phyloP scores from a whole-genome alignment of 2,329 filamentous ascomycete species.

The Penicillium sp. region DNA sequence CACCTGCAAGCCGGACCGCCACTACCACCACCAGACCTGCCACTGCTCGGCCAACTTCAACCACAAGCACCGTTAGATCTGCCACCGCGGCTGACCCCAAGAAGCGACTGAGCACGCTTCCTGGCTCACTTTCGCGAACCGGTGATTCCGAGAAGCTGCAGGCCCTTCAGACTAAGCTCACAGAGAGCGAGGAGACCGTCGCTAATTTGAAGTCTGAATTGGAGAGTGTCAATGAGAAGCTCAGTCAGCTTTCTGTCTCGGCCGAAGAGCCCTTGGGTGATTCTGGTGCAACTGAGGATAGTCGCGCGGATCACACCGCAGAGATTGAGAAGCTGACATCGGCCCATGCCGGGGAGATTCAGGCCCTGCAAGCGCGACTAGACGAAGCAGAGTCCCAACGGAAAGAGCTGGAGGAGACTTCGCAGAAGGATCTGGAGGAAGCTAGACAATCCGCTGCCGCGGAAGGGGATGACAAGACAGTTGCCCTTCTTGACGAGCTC shows the following conservation, averaged over 20 bases:
- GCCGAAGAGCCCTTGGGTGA: constrained; percentile 24
- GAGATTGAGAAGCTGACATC: constrained; percentile 35
- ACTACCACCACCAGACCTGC: constrained; percentile 22
- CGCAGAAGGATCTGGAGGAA: constrained; percentile 39
- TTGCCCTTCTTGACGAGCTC: constrained; percentile 37
- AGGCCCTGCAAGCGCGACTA: constrained; percentile 33
- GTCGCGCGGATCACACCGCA: constrained; percentile 32
- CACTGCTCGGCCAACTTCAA: constrained; percentile 25
- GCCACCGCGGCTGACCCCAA: constrained; percentile 28
- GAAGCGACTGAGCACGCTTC: constrained; percentile 39
- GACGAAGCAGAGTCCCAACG: constrained; percentile 38
- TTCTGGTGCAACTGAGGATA: constrained; percentile 23
- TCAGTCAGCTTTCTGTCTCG: constrained; percentile 31
- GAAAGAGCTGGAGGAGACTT: constrained; percentile 39
- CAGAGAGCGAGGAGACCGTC: constrained; percentile 38
- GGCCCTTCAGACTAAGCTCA: constrained; percentile 35
- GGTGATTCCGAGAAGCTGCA: constrained; percentile 36
- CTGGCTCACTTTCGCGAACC: constrained; percentile 27
- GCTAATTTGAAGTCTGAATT: constrained; percentile 34
- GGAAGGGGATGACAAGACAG: constrained; percentile 36
- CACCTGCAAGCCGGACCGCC: constrained; percentile 26
- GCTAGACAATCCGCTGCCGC: constrained; percentile 37
- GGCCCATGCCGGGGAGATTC: constrained; percentile 34
- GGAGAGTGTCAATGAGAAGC: constrained; percentile 36
- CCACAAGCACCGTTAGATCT: constrained; percentile 23